These are phyloP conservation scores for Penicillium flavigenum DNA, from an alignment of 495 filamentous ascomycete genomes.

Conservation along the genomic window DNA sequence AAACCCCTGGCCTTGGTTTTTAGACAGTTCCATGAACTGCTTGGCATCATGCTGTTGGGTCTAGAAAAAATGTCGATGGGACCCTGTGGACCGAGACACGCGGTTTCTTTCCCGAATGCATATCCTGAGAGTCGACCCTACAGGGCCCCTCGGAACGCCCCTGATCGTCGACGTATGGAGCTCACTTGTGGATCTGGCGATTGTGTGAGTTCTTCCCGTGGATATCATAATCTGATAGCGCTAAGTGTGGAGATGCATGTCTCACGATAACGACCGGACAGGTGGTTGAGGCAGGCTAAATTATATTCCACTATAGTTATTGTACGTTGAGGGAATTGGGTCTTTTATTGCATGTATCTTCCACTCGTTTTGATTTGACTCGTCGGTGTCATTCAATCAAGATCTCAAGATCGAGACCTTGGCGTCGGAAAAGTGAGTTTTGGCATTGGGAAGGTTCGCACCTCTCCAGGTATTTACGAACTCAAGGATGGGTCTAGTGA, in stretches of 20 bases:
- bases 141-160: constrained; percentile 3
- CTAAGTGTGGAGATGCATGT: not conserved
- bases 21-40: too few species aligned
- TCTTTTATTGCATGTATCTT: not conserved
- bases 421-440: constrained; percentile 4
- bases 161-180: constrained; percentile 4
- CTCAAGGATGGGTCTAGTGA: not conserved
- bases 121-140: not conserved
- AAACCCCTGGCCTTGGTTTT: not conserved
- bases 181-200: not conserved
- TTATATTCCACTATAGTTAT: not conserved
- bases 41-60: not conserved
- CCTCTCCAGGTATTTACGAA: not conserved
- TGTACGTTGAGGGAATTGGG: not conserved
- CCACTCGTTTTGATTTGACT: constrained; percentile 2
- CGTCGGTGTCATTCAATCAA: not conserved
- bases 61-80: constrained; percentile 1
- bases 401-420: not conserved
- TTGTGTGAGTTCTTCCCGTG: not conserved
- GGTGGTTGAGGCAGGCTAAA: not conserved
- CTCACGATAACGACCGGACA: not conserved
- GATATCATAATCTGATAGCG: not conserved
- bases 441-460: not conserved
- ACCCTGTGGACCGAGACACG: constrained; percentile 3
- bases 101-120: not conserved